Evolutionary conservation across 495 filamentous ascomycete species (phyloP).

Genomic region (Penicillium coprophilum): DNA sequence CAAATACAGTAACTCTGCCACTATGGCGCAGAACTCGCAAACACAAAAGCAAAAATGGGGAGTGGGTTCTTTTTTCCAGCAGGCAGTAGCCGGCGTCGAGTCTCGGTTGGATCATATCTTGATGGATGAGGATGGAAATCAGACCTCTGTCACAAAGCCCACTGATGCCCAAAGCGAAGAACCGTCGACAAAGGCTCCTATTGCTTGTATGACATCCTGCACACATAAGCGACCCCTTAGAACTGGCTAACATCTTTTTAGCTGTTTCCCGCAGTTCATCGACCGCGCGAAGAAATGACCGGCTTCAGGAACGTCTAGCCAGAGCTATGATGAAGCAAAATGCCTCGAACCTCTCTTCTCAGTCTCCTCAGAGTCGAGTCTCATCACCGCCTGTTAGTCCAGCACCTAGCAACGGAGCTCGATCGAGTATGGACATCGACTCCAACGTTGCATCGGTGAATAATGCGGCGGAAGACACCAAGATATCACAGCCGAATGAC

Average conservation of each 20-base stretch:
- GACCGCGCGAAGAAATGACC: constrained; percentile 61
- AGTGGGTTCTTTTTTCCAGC: constrained; percentile 76
- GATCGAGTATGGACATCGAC: constrained; percentile 43
- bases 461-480: constrained; percentile 19
- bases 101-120: constrained; percentile 90
- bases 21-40: constrained; percentile 43
- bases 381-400: constrained; percentile 40
- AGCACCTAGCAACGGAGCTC: constrained; percentile 34
- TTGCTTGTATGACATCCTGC: constrained; percentile 20
- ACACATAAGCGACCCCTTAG: not conserved
- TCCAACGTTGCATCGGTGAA: constrained; percentile 24
- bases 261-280: constrained; percentile 55
- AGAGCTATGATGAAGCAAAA: constrained; percentile 56
- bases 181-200: constrained; percentile 21
- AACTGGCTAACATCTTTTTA: constrained; percentile 26
- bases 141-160: constrained; percentile 29
- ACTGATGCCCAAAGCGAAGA: constrained; percentile 19
- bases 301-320: constrained; percentile 83
- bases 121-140: constrained; percentile 65
- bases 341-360: constrained; percentile 27
- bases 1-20: constrained; percentile 9
- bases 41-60: constrained; percentile 44
- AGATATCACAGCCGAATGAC: constrained; percentile 15
- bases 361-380: constrained; percentile 36
- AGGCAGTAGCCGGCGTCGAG: constrained; percentile 92